Evolutionary conservation across 1,284 basidiomycete species (phyloP).

Genomic region (Trichosporon sp.): DNA sequence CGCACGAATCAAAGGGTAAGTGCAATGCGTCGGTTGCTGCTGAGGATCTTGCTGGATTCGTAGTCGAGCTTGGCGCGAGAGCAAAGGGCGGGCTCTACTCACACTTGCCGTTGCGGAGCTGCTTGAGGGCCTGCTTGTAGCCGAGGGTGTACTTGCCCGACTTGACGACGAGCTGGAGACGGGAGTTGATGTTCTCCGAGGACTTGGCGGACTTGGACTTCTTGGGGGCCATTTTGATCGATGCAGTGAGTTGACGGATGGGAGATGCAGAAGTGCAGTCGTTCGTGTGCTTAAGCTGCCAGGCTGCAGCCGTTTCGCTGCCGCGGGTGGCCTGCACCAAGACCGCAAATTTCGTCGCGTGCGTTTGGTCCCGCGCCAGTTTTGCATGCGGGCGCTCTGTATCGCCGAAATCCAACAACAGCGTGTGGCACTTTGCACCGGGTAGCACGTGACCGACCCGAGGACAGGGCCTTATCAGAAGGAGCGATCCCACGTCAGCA

Average conservation of each 20-base stretch:
- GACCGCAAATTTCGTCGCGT: not conserved
- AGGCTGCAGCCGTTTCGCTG: too few relatives aligned
- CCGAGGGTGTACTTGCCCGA: slow-evolving; percentile 78
- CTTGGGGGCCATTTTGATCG: slow-evolving; percentile 7
- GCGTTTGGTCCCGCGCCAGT: not conserved
- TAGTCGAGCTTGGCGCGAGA: not conserved
- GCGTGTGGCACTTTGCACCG: not conserved
- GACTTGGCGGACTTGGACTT: slow-evolving; percentile 89
- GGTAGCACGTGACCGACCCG: not conserved
- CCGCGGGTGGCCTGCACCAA: too few relatives aligned
- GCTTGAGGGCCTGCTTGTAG: slow-evolving; percentile 96
- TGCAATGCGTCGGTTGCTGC: not conserved
- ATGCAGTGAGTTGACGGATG: slow-evolving; percentile 6
- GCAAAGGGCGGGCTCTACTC: slow-evolving; percentile 49
- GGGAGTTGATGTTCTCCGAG: slow-evolving; percentile 90
- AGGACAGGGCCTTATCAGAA: not conserved
- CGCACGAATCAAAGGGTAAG: not conserved
- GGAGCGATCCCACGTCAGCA: not conserved
- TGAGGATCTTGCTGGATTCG: not conserved
- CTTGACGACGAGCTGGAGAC: slow-evolving; percentile 97
- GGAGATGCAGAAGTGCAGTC: not conserved
- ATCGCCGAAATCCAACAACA: not conserved
- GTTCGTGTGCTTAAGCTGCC: not conserved
- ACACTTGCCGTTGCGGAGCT: slow-evolving; percentile 98
- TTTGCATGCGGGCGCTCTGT: not conserved